Evolutionary conservation across 208 protist species (phyloP).

Genomic region (Herpetomonas samuelpessoai): DNA sequence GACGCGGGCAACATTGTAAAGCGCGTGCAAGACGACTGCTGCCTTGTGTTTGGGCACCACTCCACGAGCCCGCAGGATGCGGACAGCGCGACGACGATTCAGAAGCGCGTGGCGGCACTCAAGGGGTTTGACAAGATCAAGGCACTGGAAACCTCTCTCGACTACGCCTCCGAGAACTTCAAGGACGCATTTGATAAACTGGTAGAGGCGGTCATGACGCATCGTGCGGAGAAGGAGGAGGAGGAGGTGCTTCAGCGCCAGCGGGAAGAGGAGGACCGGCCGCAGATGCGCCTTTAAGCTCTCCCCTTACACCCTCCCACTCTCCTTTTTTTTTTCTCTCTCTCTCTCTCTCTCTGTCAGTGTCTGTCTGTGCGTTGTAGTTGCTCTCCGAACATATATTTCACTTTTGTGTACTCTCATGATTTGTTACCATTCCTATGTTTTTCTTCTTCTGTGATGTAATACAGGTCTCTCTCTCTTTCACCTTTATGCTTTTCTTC

Average conservation of each 20-base stretch:
- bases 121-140: constrained; percentile 74
- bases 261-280: constrained; percentile 21
- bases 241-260: constrained; percentile 63
- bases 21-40: constrained; percentile 54
- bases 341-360: constrained; percentile 6
- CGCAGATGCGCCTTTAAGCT: constrained; percentile 21
- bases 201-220: constrained; percentile 62
- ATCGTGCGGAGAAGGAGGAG: constrained; percentile 69
- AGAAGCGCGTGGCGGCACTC: not conserved
- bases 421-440: not conserved
- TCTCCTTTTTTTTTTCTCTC: constrained; percentile 3
- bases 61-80: constrained; percentile 38
- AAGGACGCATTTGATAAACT: constrained; percentile 88
- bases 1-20: constrained; percentile 59
- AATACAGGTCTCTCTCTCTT: constrained; percentile 4
- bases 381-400: constrained; percentile 1
- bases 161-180: constrained; percentile 89
- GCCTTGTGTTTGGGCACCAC: constrained; percentile 82
- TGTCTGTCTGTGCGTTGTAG: not conserved
- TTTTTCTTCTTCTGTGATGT: constrained; percentile 5
- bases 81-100: constrained; percentile 12
- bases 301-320: not conserved
- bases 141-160: constrained; percentile 81
- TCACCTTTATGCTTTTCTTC: constrained; percentile 1
- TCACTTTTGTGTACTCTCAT: not conserved